Conservation (phyloP, 495 filamentous ascomycete genomes). For the Tuber brumale region DNA sequence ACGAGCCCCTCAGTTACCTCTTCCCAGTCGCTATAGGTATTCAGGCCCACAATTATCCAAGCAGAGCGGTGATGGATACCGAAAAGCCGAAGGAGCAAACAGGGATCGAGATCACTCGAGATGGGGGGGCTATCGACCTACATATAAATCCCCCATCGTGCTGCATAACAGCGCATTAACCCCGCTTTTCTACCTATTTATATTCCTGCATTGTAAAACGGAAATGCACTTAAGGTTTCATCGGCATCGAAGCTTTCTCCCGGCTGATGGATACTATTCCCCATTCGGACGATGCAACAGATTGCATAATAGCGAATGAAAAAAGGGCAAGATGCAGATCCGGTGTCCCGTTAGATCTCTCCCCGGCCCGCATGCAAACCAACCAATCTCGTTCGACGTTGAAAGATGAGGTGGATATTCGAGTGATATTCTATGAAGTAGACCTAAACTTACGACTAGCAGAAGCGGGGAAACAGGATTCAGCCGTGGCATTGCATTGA, state of each 20-base stretch:
- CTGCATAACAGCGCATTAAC: not conserved
- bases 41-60: not conserved
- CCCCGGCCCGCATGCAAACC: not conserved
- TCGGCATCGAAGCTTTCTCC: not conserved
- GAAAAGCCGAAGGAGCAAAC: not conserved
- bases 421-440: not conserved
- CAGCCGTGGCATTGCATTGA: not conserved
- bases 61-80: not conserved
- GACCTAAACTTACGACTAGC: not conserved
- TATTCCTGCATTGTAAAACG: not conserved
- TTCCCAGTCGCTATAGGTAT: not conserved
- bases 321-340: not conserved
- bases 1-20: not conserved
- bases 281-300: not conserved
- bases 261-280: not conserved
- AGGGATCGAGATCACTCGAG: not conserved
- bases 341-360: not conserved
- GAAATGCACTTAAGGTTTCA: not conserved
- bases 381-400: not conserved
- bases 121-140: not conserved
- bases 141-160: not conserved
- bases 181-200: not conserved
- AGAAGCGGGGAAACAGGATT: not conserved
- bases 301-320: not conserved
- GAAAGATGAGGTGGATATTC: not conserved